These are phyloP conservation scores for Kurtzmaniella natalensis DNA, from an alignment of 1,139 yeast species.

Conservation along the genomic window DNA sequence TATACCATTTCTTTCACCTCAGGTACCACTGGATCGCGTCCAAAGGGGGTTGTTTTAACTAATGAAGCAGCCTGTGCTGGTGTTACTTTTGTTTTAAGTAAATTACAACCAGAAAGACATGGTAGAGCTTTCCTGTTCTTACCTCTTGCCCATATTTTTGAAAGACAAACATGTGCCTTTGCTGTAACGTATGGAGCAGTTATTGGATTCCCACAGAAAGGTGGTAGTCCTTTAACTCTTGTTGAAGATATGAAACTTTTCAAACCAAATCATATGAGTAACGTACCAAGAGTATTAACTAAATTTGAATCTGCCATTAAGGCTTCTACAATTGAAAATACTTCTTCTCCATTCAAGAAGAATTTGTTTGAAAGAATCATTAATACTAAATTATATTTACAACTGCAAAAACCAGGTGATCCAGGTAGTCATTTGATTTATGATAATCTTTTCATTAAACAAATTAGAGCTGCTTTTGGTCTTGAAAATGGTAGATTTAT, in stretches of 20 bases:
- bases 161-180: constrained; percentile 29
- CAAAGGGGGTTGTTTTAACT: constrained; percentile 35
- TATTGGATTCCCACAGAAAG: constrained; percentile 42
- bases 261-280: constrained; percentile 50
- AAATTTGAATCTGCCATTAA: constrained; percentile 54
- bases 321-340: constrained; percentile 25
- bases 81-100: constrained; percentile 15
- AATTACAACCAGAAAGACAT: constrained; percentile 11
- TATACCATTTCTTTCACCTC: constrained; percentile 31
- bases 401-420: constrained; percentile 23
- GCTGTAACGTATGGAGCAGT: constrained; percentile 31
- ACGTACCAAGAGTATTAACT: constrained; percentile 66
- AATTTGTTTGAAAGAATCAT: constrained; percentile 16
- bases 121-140: constrained; percentile 35
- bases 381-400: constrained; percentile 28
- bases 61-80: constrained; percentile 28
- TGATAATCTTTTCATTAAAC: constrained; percentile 21
- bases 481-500: constrained; percentile 24
- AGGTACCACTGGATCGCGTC: constrained; percentile 36
- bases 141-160: constrained; percentile 56
- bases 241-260: constrained; percentile 53
- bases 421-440: constrained; percentile 27
- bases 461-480: constrained; percentile 30
- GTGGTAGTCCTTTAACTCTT: constrained; percentile 40
- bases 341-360: constrained; percentile 14